These are phyloP conservation scores for Didymella arachidicola DNA, from an alignment of 2,329 filamentous ascomycete genomes.

Conservation along the genomic window DNA sequence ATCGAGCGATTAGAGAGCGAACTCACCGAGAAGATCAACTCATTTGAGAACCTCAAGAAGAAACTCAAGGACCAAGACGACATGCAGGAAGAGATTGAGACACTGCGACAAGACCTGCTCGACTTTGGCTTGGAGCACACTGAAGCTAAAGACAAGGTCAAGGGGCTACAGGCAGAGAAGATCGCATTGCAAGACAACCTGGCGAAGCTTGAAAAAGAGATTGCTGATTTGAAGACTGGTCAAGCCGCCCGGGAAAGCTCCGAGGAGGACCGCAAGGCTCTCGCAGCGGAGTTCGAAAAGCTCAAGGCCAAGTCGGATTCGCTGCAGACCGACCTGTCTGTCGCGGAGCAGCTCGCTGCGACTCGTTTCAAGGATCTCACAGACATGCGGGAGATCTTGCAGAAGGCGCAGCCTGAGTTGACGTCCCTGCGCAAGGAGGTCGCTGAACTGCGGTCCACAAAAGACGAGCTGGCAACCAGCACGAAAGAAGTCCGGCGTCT, in stretches of 20 bases:
- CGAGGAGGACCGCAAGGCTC: slow-evolving; percentile 61
- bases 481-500: slow-evolving; percentile 73
- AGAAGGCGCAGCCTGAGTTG: slow-evolving; percentile 87
- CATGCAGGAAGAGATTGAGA: slow-evolving; percentile 84
- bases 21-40: slow-evolving; percentile 66
- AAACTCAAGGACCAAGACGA: slow-evolving; percentile 79
- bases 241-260: slow-evolving; percentile 57
- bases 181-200: slow-evolving; percentile 69
- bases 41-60: slow-evolving; percentile 74
- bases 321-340: slow-evolving; percentile 82
- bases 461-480: slow-evolving; percentile 74
- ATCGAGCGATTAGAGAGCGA: slow-evolving; percentile 46
- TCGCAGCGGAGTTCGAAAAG: slow-evolving; percentile 72
- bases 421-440: slow-evolving; percentile 80
- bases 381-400: slow-evolving; percentile 78
- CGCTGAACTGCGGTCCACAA: slow-evolving; percentile 73
- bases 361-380: slow-evolving; percentile 87
- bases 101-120: slow-evolving; percentile 79
- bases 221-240: slow-evolving; percentile 63
- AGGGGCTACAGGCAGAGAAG: slow-evolving; percentile 76
- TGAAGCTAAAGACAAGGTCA: slow-evolving; percentile 76
- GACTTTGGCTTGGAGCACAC: slow-evolving; percentile 84
- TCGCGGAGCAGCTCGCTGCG: slow-evolving; percentile 85
- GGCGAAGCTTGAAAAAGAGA: slow-evolving; percentile 73
- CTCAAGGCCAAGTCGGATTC: slow-evolving; percentile 73